Base-by-base conservation (phyloP, 2,329 filamentous ascomycete genomes). In the Colletotrichum aenigma region DNA sequence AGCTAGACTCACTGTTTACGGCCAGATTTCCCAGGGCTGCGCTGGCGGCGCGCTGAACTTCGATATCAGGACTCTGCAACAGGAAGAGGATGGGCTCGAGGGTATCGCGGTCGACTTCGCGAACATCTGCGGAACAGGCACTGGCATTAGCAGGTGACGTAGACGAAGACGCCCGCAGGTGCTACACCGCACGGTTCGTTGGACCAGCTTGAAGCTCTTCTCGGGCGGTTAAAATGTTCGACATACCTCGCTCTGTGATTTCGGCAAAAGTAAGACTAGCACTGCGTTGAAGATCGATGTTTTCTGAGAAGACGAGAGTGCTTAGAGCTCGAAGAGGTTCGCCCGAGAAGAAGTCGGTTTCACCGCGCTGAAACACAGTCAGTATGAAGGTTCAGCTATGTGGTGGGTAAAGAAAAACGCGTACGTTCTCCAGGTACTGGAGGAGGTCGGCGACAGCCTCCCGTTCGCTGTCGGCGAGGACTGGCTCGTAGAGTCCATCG, bases 181-280 rank as follows among this genome's bases (percentile, higher is more conserved):
- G 32, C 32, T 61, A 18, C 21, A 52, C 24, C 18, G 70, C 70
- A 66, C n/a, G 21, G 16, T 28, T 13, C 16, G 30, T 68, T 24
- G 56, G 30, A 18, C 61, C 10, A 61, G 48, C 21, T n/a, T 15
- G n/a, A 38, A 21, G 34, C 34, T 30, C 6, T 28, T 26, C 16
- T 26, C 18, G 24, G 10, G 52, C 64, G 36, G 15, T 16, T 26
- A 43, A 78, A 76, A 15, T 48, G 6, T 32, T 30, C 55, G 62
- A 84, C 89, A 81, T 90, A 98, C 97, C 96, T 95, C 96, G 89
- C 87, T 99, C 97, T 52, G 97, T 99, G 80, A 99, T 99, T 85
- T 99, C 97, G 76, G 97, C 97, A 89, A 99, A 99, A 4, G 97
- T 99, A 85, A 99, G 91, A 85, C 96, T 98, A 69, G 97, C 97